phyloP scores from a whole-genome alignment of 2,329 filamentous ascomycete genomes.

The Colletotrichum lupini region DNA sequence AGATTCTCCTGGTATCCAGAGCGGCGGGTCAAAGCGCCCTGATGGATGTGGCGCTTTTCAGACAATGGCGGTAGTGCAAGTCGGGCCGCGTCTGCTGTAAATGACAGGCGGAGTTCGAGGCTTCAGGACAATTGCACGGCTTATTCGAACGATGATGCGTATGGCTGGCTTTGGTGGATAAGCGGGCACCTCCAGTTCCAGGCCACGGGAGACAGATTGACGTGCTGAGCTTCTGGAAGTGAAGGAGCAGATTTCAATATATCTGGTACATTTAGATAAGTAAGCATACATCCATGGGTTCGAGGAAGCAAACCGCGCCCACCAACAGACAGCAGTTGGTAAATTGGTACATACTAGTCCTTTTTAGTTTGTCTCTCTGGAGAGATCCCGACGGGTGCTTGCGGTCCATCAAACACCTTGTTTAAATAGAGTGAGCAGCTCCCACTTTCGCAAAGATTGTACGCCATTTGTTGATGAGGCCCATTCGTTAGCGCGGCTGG shows the following conservation, averaged over 20 bases:
- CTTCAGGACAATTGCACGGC: background rate
- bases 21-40: constrained; percentile 22
- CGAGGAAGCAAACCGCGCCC: background rate
- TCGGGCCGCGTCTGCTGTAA: background rate
- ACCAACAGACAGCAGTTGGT: background rate
- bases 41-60: background rate
- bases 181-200: background rate
- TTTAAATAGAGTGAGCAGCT: constrained; percentile 3
- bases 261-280: background rate
- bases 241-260: background rate
- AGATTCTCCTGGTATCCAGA: background rate
- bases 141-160: background rate
- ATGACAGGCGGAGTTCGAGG: background rate
- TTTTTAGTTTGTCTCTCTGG: background rate
- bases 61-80: background rate
- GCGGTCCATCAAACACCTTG: constrained; percentile 5
- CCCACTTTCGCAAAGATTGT: constrained; percentile 8
- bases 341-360: background rate
- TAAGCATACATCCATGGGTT: background rate
- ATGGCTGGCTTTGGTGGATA: background rate
- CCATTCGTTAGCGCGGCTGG: background rate
- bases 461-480: background rate
- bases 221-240: background rate
- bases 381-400: constrained; percentile 8
- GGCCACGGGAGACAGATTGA: background rate